These are phyloP conservation scores for Hypericum androsaemum DNA, from an alignment of 345 rosid species.

Conservation along the genomic window DNA sequence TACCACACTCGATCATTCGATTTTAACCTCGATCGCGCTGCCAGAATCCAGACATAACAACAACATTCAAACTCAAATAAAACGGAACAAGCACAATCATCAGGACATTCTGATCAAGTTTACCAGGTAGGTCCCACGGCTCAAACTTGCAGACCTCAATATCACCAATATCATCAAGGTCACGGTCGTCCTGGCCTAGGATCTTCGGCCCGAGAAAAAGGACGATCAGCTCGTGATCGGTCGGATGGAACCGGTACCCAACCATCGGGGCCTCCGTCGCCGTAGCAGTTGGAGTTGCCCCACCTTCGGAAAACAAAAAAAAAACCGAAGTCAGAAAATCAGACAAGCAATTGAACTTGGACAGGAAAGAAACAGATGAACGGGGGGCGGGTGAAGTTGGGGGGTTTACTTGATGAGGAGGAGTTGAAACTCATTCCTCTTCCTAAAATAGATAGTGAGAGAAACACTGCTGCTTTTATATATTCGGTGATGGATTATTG, in stretches of 20 bases:
- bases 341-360: too few species aligned
- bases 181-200: slow-evolving; percentile 7
- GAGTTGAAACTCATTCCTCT: too few species aligned
- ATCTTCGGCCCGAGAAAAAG: slow-evolving; percentile 15
- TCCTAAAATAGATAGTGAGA: too few species aligned
- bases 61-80: neutral
- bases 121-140: slow-evolving; percentile 29
- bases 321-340: too few species aligned
- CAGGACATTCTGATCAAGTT: neutral
- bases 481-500: too few species aligned
- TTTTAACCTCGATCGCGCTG: too few species aligned
- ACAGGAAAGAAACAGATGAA: too few species aligned
- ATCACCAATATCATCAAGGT: neutral
- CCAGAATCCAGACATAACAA: too few species aligned
- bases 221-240: slow-evolving; percentile 18
- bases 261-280: neutral
- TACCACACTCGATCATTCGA: slow-evolving; percentile 27
- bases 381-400: too few species aligned
- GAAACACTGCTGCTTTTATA: too few species aligned
- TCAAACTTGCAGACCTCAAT: slow-evolving; percentile 13
- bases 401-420: too few species aligned
- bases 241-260: slow-evolving; percentile 25
- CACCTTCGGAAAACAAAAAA: too few species aligned
- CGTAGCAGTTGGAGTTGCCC: neutral
- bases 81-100: neutral